Conservation (phyloP, 2,329 filamentous ascomycete species). For the Colletotrichum tropicale region DNA sequence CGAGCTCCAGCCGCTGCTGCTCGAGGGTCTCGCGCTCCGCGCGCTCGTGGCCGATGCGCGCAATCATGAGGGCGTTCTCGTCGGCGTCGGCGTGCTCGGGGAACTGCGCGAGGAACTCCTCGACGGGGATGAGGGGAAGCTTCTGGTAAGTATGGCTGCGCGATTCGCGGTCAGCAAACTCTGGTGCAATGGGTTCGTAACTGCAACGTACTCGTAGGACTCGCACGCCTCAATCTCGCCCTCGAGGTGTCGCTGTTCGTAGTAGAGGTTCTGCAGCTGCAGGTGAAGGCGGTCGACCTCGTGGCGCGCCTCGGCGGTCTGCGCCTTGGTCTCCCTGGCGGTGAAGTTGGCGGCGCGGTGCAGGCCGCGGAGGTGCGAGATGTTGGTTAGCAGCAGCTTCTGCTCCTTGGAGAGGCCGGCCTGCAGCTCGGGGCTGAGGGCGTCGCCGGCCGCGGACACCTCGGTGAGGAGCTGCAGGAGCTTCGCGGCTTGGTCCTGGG, state of each 20-base stretch:
- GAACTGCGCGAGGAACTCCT: conserved; percentile 79
- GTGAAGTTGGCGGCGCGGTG: conserved; percentile 83
- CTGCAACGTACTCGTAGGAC: conserved; percentile 76
- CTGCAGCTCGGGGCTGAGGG: conserved; percentile 52
- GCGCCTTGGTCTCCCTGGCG: conserved; percentile 83
- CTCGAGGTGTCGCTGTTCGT: conserved; percentile 89
- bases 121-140: conserved; percentile 81
- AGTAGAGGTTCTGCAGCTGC: conserved; percentile 93
- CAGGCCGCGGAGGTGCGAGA: conserved; percentile 80
- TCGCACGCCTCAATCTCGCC: conserved; percentile 92
- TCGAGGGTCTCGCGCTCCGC: conserved; percentile 84
- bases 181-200: neutral
- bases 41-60: conserved; percentile 89
- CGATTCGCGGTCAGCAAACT: conserved; percentile 20
- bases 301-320: conserved; percentile 84
- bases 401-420: conserved; percentile 74
- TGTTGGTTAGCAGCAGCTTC: conserved; percentile 78
- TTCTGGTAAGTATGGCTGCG: conserved; percentile 83
- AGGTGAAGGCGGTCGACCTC: conserved; percentile 92
- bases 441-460: conserved; percentile 43
- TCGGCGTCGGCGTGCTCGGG: conserved; percentile 76
- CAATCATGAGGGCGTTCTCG: conserved; percentile 85
- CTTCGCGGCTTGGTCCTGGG: conserved; percentile 72
- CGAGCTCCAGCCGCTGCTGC: conserved; percentile 77
- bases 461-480: conserved; percentile 60